Percentiles rank a stretch among this genome's conserved stretches.
phyloP scores from a whole-genome alignment of 768 basidiomycete genomes.

The Trametes cinnabarina region DNA sequence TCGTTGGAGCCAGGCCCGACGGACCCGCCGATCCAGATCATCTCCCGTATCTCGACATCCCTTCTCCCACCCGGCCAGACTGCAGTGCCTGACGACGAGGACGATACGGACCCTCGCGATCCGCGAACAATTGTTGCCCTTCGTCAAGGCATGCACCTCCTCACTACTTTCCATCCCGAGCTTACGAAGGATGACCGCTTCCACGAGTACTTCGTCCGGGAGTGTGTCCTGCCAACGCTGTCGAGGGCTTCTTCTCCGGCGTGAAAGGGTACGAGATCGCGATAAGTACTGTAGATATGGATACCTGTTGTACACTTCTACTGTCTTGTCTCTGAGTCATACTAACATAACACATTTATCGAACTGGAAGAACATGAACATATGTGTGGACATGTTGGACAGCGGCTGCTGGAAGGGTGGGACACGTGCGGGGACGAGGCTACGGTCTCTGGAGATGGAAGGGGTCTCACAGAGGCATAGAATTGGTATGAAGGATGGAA shows the following conservation, averaged over 20 bases:
- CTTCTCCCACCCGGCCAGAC: conserved; percentile 43
- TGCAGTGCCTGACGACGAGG: conserved; percentile 39
- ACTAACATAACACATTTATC: no score
- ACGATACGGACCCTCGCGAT: conserved; percentile 49
- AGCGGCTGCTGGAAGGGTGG: no score
- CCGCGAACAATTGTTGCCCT: conserved; percentile 77
- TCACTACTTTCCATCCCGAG: conserved; percentile 95
- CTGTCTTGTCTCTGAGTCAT: neutral
- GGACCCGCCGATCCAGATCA: conserved; percentile 62
- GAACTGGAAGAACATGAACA: no score
- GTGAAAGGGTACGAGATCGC: neutral
- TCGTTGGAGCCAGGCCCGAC: conserved; percentile 43
- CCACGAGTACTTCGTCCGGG: conserved; percentile 85
- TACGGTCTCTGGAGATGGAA: no score
- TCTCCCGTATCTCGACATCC: conserved; percentile 64
- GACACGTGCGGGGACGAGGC: no score
- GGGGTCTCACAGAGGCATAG: no score
- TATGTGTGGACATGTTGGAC: no score
- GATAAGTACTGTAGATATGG: neutral
- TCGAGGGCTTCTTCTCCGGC: conserved; percentile 12
- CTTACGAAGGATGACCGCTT: conserved; percentile 83
- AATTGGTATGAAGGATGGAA: no score
- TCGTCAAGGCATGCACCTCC: conserved; percentile 77
- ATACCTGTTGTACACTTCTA: neutral
- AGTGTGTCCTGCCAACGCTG: conserved; percentile 51